These are phyloP conservation scores for Fusarium ambrosium DNA, from an alignment of 2,329 filamentous ascomycete genomes.

Conservation along the genomic window DNA sequence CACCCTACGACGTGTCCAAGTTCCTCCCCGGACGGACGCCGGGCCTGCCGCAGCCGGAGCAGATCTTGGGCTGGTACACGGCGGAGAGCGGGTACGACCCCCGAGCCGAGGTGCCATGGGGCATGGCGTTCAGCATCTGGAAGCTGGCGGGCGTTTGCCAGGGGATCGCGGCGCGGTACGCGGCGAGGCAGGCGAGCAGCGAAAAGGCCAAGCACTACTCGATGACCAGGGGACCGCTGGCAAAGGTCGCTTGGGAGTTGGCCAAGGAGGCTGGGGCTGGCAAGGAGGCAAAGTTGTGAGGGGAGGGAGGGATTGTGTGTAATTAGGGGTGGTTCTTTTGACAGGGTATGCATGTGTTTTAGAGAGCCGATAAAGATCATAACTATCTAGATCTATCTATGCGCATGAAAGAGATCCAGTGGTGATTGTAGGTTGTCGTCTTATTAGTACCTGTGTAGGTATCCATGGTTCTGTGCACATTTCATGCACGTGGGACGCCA, in stretches of 20 bases:
- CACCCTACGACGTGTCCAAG: constrained; percentile 53
- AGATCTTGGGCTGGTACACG: constrained; percentile 59
- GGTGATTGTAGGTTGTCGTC: neutral
- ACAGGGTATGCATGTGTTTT: neutral
- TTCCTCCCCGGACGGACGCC: constrained; percentile 75
- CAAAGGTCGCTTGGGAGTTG: constrained; percentile 82
- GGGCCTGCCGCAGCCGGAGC: constrained; percentile 67
- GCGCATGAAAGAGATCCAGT: neutral
- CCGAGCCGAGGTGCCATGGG: constrained; percentile 70
- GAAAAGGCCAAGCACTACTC: constrained; percentile 82
- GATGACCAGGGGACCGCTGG: constrained; percentile 77
- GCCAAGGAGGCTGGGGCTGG: constrained; percentile 63
- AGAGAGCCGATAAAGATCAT: neutral
- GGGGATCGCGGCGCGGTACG: constrained; percentile 92
- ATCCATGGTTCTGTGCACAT: neutral
- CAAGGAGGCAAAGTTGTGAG: constrained; percentile 47
- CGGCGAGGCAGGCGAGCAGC: constrained; percentile 89
- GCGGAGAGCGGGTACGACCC: constrained; percentile 78
- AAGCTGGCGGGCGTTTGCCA: constrained; percentile 76
- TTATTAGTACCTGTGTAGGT: neutral
- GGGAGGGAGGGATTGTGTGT: neutral
- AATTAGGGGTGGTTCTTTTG: neutral
- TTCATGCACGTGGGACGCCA: neutral
- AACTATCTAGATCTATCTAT: neutral
- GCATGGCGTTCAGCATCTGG: constrained; percentile 73